These are phyloP conservation scores for Cyclotella baltica DNA, from an alignment of 108 stramenopile species.

Conservation along the genomic window DNA sequence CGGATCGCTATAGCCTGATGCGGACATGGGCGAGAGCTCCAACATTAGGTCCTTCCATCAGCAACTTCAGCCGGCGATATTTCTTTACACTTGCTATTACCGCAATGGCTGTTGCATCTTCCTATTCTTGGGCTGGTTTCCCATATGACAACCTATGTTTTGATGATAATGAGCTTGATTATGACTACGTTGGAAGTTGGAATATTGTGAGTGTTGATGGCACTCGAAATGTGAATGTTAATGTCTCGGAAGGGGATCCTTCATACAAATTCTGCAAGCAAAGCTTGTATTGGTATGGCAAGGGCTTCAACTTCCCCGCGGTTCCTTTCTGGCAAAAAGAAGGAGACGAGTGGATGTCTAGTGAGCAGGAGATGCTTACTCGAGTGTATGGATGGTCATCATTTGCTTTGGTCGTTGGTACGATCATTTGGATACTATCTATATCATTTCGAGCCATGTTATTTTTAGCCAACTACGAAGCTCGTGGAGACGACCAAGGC, in stretches of 20 bases:
- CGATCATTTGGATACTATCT: not conserved
- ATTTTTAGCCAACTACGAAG: not conserved
- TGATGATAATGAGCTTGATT: not conserved
- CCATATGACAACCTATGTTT: not conserved
- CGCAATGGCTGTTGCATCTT: not conserved
- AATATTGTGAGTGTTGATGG: not conserved
- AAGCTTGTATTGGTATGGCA: not conserved
- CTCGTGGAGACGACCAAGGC: not conserved
- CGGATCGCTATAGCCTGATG: not conserved
- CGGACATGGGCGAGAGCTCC: not conserved
- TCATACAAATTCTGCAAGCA: not conserved
- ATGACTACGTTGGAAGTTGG: constrained; percentile 2
- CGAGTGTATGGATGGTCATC: not conserved
- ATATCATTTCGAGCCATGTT: not conserved
- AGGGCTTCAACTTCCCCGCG: not conserved
- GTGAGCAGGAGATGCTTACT: constrained; percentile 1
- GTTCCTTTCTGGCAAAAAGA: not conserved
- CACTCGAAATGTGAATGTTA: not conserved
- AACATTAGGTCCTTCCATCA: not conserved
- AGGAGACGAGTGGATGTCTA: constrained; percentile 2
- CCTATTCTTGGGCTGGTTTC: constrained; percentile 2
- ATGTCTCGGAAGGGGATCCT: not conserved
- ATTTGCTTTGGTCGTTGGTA: not conserved
- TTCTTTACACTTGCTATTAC: not conserved
- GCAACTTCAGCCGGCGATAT: not conserved